Evolutionary conservation across 257 asterid species (phyloP).

Genomic region (Jasminum sambac): DNA sequence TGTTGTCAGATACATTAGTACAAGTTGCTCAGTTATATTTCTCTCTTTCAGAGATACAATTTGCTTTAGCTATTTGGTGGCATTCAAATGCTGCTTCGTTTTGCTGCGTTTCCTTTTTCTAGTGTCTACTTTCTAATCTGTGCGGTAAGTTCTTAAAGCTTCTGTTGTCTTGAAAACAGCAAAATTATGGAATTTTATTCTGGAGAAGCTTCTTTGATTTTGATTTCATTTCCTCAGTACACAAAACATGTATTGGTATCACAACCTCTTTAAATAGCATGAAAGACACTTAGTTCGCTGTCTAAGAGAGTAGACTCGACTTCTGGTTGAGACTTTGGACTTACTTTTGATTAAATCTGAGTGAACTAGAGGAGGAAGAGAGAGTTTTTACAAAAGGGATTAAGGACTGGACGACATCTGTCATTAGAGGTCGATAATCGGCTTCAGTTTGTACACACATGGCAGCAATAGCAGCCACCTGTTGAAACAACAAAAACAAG

Average conservation of each 20-base stretch:
- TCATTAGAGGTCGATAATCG: constrained; percentile 80
- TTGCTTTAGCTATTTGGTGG: not conserved
- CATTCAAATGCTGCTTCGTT: not conserved
- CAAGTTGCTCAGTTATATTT: not conserved
- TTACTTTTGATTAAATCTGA: constrained; percentile 35
- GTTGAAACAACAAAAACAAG: constrained; percentile 1
- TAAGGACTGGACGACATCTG: constrained; percentile 82
- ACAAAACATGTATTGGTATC: no score
- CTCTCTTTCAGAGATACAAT: not conserved
- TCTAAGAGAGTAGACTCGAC: not conserved
- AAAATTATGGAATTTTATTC: not conserved
- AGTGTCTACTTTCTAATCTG: not conserved
- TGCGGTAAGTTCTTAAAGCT: not conserved
- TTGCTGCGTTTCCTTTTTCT: not conserved
- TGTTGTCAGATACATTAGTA: not conserved
- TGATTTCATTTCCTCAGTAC: no score
- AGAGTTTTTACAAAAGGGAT: constrained; percentile 68
- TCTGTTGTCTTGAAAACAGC: not conserved
- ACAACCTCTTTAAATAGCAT: not conserved
- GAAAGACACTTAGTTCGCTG: not conserved
- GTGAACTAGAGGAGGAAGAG: constrained; percentile 39
- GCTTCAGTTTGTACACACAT: constrained; percentile 89
- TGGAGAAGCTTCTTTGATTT: no score
- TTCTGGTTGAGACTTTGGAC: constrained; percentile 28
- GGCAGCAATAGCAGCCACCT: constrained; percentile 89